Conservation (phyloP, 202 grass and related monocot species). For the Elaeis oleifera region DNA sequence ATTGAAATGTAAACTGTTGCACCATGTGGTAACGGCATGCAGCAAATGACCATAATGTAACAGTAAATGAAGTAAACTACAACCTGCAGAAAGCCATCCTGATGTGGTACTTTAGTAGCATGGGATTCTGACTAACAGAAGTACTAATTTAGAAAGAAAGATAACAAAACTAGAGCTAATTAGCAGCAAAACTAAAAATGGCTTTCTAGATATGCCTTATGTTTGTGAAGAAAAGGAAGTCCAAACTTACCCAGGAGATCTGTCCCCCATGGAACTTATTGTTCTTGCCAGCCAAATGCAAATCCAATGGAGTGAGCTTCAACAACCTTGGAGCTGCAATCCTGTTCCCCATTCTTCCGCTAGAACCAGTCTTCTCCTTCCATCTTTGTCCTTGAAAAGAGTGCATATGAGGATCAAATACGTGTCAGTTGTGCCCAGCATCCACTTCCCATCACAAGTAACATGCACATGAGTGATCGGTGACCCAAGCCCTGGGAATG, state of each 20-base stretch:
- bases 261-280: slow-evolving; percentile 80
- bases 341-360: slow-evolving; percentile 69
- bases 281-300: slow-evolving; percentile 51
- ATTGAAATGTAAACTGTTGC: too few relatives aligned
- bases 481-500: too few relatives aligned
- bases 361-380: slow-evolving; percentile 79
- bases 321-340: slow-evolving; percentile 71
- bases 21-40: too few relatives aligned
- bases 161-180: too few relatives aligned
- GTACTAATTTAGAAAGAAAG: too few relatives aligned
- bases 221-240: background rate
- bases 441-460: too few relatives aligned
- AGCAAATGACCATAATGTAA: too few relatives aligned
- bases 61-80: too few relatives aligned
- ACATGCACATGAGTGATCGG: too few relatives aligned
- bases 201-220: background rate
- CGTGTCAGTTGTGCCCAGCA: background rate
- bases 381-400: slow-evolving; percentile 83
- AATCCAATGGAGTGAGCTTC: slow-evolving; percentile 82
- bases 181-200: background rate
- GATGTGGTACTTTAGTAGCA: too few relatives aligned
- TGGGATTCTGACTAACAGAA: too few relatives aligned
- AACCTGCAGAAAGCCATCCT: too few relatives aligned
- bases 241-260: slow-evolving; percentile 78
- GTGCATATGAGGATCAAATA: slow-evolving; percentile 86